Evolutionary conservation across 768 basidiomycete species (phyloP).

Genomic region (Leccinum longicurvipes): DNA sequence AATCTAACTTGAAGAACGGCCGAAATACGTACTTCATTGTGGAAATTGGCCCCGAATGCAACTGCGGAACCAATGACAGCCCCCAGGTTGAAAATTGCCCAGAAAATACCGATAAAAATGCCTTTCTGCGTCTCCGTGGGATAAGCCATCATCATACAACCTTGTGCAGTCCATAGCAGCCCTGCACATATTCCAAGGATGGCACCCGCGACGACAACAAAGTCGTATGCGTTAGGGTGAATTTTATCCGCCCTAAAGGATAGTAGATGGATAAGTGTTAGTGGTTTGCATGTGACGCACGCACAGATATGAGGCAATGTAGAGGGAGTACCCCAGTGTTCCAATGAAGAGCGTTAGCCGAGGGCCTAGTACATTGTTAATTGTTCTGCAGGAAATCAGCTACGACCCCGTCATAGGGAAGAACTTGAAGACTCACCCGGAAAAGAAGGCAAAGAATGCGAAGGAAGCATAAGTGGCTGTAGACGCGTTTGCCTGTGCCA

Average conservation of each 20-base stretch:
- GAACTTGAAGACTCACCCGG: constrained; percentile 53
- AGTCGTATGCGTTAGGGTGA: constrained; percentile 54
- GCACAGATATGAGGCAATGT: constrained; percentile 70
- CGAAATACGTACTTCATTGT: constrained; percentile 47
- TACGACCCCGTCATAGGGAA: not conserved
- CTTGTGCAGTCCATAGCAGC: constrained; percentile 81
- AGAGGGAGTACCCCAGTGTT: constrained; percentile 71
- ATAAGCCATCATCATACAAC: constrained; percentile 81
- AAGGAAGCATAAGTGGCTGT: constrained; percentile 66
- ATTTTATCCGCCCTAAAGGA: constrained; percentile 63
- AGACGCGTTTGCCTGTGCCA: constrained; percentile 67
- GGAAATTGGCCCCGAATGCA: constrained; percentile 66
- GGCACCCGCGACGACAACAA: constrained; percentile 70
- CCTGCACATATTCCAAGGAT: constrained; percentile 70
- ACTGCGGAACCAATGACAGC: constrained; percentile 77
- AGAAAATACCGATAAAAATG: constrained; percentile 73
- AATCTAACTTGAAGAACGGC: not conserved
- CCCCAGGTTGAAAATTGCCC: constrained; percentile 81
- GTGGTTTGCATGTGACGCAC: constrained; percentile 21
- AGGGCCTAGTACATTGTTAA: constrained; percentile 79
- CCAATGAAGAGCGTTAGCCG: constrained; percentile 71
- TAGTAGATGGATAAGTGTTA: not conserved
- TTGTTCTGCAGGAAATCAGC: constrained; percentile 42
- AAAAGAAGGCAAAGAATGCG: constrained; percentile 60
- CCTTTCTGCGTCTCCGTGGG: constrained; percentile 80